Conservation (phyloP, 1,139 yeast genomes). For the Nakaseomyces glabratus region DNA sequence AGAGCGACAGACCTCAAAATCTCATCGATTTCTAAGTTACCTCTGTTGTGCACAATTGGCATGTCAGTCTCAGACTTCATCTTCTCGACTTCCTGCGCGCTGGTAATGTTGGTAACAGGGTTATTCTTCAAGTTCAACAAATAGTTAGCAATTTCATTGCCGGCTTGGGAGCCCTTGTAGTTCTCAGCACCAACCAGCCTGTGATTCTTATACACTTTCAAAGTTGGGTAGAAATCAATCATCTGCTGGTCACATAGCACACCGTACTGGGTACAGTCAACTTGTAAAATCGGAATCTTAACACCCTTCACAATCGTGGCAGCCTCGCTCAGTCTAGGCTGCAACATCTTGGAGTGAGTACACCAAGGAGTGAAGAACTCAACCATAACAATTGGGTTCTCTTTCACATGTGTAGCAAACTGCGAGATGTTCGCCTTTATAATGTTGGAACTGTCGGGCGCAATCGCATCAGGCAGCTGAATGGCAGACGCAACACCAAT, state of each 20-base stretch:
- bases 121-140: conserved; percentile 83
- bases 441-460: not conserved
- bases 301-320: conserved; percentile 62
- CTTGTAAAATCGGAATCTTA: conserved; percentile 72
- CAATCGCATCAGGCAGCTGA: conserved; percentile 4
- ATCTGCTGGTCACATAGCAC: conserved; percentile 68
- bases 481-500: conserved; percentile 6
- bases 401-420: conserved; percentile 42
- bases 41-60: conserved; percentile 23
- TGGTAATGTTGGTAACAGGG: conserved; percentile 51
- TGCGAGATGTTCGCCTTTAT: conserved; percentile 1
- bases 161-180: conserved; percentile 76
- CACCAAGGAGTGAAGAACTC: conserved; percentile 99
- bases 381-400: conserved; percentile 74
- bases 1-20: conserved; percentile 25
- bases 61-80: conserved; percentile 10
- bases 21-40: conserved; percentile 19
- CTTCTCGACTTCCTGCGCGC: conserved; percentile 44
- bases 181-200: conserved; percentile 40
- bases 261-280: conserved; percentile 84
- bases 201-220: conserved; percentile 70
- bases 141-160: conserved; percentile 64
- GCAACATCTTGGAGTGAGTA: conserved; percentile 93
- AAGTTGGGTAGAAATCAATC: conserved; percentile 83
- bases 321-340: conserved; percentile 79